Percentiles rank a stretch among this genome's conserved stretches.
Conservation (phyloP, 331 rosid species). For the Rosa hybrid region DNA sequence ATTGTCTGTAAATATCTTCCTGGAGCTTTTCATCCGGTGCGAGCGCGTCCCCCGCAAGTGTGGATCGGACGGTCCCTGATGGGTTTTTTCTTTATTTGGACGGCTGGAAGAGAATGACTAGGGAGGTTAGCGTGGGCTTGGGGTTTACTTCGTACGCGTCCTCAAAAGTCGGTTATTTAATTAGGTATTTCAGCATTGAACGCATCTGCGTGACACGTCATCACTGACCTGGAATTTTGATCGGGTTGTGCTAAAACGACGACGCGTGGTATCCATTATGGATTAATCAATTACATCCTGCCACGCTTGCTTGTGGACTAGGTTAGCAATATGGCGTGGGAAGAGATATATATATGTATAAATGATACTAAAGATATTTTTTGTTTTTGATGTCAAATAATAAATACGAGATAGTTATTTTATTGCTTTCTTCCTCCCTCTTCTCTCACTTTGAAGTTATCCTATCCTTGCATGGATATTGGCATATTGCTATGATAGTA, state of each 20-base stretch:
- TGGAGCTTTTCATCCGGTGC: neutral
- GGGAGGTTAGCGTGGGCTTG: neutral
- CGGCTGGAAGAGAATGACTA: neutral
- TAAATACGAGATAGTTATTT: no score
- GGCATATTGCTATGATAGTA: neutral
- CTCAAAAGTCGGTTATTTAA: neutral
- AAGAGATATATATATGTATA: neutral
- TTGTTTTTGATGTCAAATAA: no score
- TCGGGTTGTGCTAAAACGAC: neutral
- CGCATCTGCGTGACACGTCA: neutral
- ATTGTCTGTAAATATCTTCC: conserved; percentile 33
- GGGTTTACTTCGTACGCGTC: neutral
- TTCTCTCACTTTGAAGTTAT: neutral
- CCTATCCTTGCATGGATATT: neutral
- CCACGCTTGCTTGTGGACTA: neutral
- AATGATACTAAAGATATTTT: no score
- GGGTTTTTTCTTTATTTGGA: no score
- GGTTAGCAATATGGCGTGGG: conserved; percentile 21
- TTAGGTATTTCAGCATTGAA: neutral
- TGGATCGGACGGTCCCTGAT: neutral
- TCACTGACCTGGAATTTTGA: neutral
- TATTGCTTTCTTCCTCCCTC: neutral
- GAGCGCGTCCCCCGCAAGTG: neutral
- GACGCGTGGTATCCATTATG: conserved; percentile 23
- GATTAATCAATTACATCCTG: no score